Conservation (phyloP, 1,139 yeast species). For the Sugiyamaella novakii region DNA sequence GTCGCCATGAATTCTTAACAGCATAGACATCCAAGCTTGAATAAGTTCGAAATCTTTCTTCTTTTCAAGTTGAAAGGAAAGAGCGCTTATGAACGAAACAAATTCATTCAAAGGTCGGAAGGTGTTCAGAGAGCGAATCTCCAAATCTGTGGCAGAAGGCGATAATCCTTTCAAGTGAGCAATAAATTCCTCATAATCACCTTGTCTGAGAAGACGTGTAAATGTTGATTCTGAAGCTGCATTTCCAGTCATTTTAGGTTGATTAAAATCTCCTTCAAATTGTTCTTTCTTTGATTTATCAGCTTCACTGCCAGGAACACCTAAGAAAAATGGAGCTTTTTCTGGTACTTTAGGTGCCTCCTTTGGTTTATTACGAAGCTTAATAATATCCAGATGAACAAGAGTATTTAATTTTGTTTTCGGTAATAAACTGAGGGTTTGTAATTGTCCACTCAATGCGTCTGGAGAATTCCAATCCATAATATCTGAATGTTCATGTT, state of each 20-base stretch:
- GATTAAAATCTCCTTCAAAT: slow-evolving; percentile 17
- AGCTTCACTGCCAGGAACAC: slow-evolving; percentile 52
- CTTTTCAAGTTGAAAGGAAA: slow-evolving; percentile 58
- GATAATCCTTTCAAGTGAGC: slow-evolving; percentile 60
- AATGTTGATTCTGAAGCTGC: slow-evolving; percentile 69
- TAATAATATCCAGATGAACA: slow-evolving; percentile 79
- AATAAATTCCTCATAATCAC: slow-evolving; percentile 56
- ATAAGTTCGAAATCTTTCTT: slow-evolving; percentile 68
- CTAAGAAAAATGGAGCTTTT: slow-evolving; percentile 78
- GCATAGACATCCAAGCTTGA: slow-evolving; percentile 76
- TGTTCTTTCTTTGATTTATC: slow-evolving; percentile 24
- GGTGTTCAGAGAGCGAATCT: slow-evolving; percentile 75
- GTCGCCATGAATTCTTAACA: slow-evolving; percentile 81
- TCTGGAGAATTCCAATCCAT: slow-evolving; percentile 56
- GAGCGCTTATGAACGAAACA: slow-evolving; percentile 62
- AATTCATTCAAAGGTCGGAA: slow-evolving; percentile 66
- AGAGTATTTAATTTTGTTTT: slow-evolving; percentile 77
- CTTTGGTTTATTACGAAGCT: slow-evolving; percentile 82
- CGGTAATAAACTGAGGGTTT: slow-evolving; percentile 78
- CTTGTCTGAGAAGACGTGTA: slow-evolving; percentile 62
- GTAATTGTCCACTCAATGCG: slow-evolving; percentile 64
- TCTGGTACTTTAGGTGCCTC: slow-evolving; percentile 89
- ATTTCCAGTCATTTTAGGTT: slow-evolving; percentile 49
- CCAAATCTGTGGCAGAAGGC: slow-evolving; percentile 82
- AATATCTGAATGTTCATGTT: slow-evolving; percentile 36